A percentile compares a stretch with the other conserved stretches of the same genome.
Evolutionary conservation across 495 filamentous ascomycete genomes (phyloP).

Genomic region (Astrothelium macrocarpum): DNA sequence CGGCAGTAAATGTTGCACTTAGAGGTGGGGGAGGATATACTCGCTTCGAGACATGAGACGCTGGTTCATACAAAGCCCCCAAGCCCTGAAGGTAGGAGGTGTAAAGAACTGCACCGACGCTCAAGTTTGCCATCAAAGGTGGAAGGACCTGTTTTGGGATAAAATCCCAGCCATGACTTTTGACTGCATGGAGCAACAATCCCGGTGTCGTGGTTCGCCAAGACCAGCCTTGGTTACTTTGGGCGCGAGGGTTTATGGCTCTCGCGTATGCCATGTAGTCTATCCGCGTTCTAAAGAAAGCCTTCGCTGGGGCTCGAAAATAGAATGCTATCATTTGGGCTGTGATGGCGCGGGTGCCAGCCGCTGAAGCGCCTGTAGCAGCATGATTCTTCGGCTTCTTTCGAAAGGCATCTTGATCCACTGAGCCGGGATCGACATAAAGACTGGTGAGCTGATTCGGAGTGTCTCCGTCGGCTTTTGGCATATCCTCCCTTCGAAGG

Average conservation of each 20-base stretch:
- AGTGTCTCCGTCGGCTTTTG: background rate
- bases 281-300: slow-evolving; percentile 79
- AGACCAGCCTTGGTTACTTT: slow-evolving; percentile 51
- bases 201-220: slow-evolving; percentile 67
- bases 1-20: slow-evolving; percentile 59
- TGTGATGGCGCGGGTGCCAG: slow-evolving; percentile 67
- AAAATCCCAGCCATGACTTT: slow-evolving; percentile 72
- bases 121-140: slow-evolving; percentile 73
- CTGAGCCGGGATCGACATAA: background rate
- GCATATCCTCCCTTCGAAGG: background rate
- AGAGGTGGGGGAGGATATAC: slow-evolving; percentile 65
- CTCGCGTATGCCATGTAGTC: slow-evolving; percentile 69
- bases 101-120: slow-evolving; percentile 74
- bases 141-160: slow-evolving; percentile 83
- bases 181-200: slow-evolving; percentile 67
- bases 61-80: slow-evolving; percentile 60
- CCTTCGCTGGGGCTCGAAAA: slow-evolving; percentile 78
- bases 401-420: slow-evolving; percentile 4
- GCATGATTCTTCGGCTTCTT: slow-evolving; percentile 48
- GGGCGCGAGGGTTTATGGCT: slow-evolving; percentile 54
- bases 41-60: slow-evolving; percentile 55
- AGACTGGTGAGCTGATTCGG: background rate
- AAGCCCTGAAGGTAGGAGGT: slow-evolving; percentile 79
- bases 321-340: slow-evolving; percentile 77
- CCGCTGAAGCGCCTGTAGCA: slow-evolving; percentile 65